phyloP scores from a whole-genome alignment of 129 eudicot genomes.

The Artemisia argyi region DNA sequence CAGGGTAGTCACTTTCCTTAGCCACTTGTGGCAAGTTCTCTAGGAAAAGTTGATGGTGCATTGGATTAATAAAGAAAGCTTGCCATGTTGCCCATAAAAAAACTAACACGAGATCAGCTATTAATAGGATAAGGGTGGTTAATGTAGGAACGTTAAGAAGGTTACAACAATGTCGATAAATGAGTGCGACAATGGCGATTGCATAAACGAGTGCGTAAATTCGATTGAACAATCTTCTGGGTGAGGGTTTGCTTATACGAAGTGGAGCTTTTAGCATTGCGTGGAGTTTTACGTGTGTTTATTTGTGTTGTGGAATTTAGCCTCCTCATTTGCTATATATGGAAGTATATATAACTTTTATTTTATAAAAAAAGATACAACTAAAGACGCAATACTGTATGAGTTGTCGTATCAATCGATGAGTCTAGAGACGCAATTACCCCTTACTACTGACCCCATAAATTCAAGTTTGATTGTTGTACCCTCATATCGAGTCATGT shows the following conservation, averaged over 20 bases:
- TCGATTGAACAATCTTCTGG: constrained; percentile 51
- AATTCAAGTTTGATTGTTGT: no score
- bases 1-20: constrained; percentile 35
- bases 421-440: no score
- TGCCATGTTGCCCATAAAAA: constrained; percentile 55
- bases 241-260: constrained; percentile 36
- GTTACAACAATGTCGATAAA: constrained; percentile 44
- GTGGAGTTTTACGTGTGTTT: not conserved
- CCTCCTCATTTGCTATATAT: no score
- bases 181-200: constrained; percentile 40
- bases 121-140: constrained; percentile 23
- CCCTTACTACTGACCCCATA: no score
- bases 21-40: constrained; percentile 37
- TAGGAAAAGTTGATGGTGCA: constrained; percentile 31
- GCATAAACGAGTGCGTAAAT: constrained; percentile 51
- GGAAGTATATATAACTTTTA: no score
- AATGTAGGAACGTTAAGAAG: constrained; percentile 33
- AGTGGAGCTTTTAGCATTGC: constrained; percentile 39
- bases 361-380: no score
- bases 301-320: not conserved
- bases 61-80: constrained; percentile 41
- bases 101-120: constrained; percentile 49
- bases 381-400: no score
- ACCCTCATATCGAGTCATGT: no score
- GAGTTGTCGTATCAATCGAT: no score